Conservation (phyloP, 768 basidiomycete genomes). For the Phylloporus rhodoxanthus region DNA sequence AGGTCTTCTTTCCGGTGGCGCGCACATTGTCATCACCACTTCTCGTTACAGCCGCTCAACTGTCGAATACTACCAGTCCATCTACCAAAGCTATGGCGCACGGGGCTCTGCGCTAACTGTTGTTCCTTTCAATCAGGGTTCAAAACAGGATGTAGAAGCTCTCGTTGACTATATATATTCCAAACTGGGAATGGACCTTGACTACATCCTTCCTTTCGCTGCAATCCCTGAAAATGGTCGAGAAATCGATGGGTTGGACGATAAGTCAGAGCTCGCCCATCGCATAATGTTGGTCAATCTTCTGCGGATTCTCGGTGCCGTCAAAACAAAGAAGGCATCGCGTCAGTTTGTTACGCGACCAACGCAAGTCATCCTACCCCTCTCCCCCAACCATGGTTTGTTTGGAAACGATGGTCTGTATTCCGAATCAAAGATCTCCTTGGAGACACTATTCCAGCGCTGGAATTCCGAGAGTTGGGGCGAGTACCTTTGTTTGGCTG, state of each 20-base stretch:
- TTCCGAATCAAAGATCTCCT: slow-evolving; percentile 95
- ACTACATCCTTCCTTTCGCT: slow-evolving; percentile 98
- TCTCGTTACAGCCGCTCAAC: slow-evolving; percentile 94
- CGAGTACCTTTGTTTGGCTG: slow-evolving; percentile 95
- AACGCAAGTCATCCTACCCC: slow-evolving; percentile 94
- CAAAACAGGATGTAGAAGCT: slow-evolving; percentile 97
- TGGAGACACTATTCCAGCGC: slow-evolving; percentile 96
- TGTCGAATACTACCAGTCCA: slow-evolving; percentile 97
- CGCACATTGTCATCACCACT: slow-evolving; percentile 95
- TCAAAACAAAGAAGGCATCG: slow-evolving; percentile 97
- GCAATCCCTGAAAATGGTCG: slow-evolving; percentile 98
- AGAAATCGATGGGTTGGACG: slow-evolving; percentile 95
- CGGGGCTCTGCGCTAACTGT: slow-evolving; percentile 96
- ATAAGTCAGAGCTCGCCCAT: slow-evolving; percentile 96
- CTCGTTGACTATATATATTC: slow-evolving; percentile 98
- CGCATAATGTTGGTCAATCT: slow-evolving; percentile 98
- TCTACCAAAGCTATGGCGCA: slow-evolving; percentile 93
- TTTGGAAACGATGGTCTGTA: slow-evolving; percentile 98
- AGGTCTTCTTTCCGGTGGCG: slow-evolving; percentile 92
- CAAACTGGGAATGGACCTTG: slow-evolving; percentile 91
- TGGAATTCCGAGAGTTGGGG: slow-evolving; percentile 99
- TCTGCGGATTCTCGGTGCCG: slow-evolving; percentile 90
- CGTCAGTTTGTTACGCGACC: slow-evolving; percentile 96
- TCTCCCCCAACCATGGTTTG: slow-evolving; percentile 96
- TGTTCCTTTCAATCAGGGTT: slow-evolving; percentile 98